Evolutionary conservation across 352 stramenopile species (phyloP).

Genomic region (Phytophthora fragariaefolia): DNA sequence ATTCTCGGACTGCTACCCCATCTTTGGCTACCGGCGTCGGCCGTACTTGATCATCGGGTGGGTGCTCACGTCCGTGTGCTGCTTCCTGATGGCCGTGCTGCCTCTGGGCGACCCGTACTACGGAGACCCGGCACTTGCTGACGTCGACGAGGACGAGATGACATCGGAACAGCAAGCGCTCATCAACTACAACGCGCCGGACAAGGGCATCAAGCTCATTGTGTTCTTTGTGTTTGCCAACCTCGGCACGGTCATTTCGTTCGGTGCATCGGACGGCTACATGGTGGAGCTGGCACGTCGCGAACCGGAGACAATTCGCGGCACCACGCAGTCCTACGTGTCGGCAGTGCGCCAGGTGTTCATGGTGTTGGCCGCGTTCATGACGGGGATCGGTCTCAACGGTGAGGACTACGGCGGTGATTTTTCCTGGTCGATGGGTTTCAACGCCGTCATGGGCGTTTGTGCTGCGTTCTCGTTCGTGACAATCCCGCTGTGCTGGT

Average conservation of each 20-base stretch:
- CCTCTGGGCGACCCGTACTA: conserved; percentile 63
- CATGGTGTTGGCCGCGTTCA: conserved; percentile 47
- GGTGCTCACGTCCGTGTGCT: conserved; percentile 45
- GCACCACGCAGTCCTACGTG: conserved; percentile 50
- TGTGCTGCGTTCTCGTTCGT: conserved; percentile 46
- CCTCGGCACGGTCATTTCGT: conserved; percentile 77
- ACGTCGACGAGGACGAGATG: conserved; percentile 37
- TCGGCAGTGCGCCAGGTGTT: conserved; percentile 42
- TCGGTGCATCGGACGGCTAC: conserved; percentile 71
- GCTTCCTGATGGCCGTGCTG: conserved; percentile 54
- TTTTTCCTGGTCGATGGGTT: conserved; percentile 62
- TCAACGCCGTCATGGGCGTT: conserved; percentile 59
- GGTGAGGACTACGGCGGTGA: conserved; percentile 51
- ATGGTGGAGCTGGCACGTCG: conserved; percentile 62
- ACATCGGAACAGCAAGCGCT: conserved; percentile 38
- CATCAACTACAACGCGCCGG: conserved; percentile 50
- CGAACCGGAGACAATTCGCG: conserved; percentile 55
- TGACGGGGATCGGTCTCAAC: conserved; percentile 57
- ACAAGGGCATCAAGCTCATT: conserved; percentile 57
- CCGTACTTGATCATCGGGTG: conserved; percentile 84
- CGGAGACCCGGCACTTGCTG: conserved; percentile 29
- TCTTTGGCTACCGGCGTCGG: conserved; percentile 79
- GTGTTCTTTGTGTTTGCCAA: conserved; percentile 77
- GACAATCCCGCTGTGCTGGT: conserved; percentile 50
- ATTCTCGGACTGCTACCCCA: conserved; percentile 81